Evolutionary conservation across 225 moss, liverwort and hornwort genomes (phyloP), one percentile per base, ranked within the genome.

Genomic region (Climacium dendroides): DNA sequence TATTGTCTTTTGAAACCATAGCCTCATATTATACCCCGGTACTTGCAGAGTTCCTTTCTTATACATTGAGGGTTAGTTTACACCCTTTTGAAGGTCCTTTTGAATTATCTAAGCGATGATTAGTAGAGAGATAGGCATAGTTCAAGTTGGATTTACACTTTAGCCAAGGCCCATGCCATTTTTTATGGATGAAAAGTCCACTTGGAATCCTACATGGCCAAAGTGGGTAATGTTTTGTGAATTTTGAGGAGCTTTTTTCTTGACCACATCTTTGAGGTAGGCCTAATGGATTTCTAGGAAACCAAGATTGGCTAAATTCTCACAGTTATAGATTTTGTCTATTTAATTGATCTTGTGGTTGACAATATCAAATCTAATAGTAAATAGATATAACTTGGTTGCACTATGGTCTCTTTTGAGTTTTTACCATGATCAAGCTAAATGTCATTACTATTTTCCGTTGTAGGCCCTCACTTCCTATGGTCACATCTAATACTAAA

Each of bases 391-490:
- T n/a, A 1, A 6, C n/a, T 9, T 1, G 4, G 1, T 4, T 11
- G n/a, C 6, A 0, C 11, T 11, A 65, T 11, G 0, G 8, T n/a
- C 6, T 66, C 9, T 65, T 2, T 66, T 66, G 4, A 0, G 0
- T n/a, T 66, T 3, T 11, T 1, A 6, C 20, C 6, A n/a, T 1
- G 3, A 32, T 17, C 11, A n/a, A 66, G 6, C 20, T n/a, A 66
- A 22, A 1, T 20, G n/a, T 66, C 20, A n/a, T 11, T 9, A 6
- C 6, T 20, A 19, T 66, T 3, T n/a, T n/a, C 20, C 6, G 20
- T 1, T 4, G n/a, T 9, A 1, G 19, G 0, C 37, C 11, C 12
- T 20, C 0, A 0, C 11, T 66, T 66, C 2, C 22, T 0, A 37
- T 12, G 4, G 66, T 19, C n/a, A n/a, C 17, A 19, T 20, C 20